phyloP scores from a whole-genome alignment of 139 green algal genomes.

The Diplosphaera chodatii region DNA sequence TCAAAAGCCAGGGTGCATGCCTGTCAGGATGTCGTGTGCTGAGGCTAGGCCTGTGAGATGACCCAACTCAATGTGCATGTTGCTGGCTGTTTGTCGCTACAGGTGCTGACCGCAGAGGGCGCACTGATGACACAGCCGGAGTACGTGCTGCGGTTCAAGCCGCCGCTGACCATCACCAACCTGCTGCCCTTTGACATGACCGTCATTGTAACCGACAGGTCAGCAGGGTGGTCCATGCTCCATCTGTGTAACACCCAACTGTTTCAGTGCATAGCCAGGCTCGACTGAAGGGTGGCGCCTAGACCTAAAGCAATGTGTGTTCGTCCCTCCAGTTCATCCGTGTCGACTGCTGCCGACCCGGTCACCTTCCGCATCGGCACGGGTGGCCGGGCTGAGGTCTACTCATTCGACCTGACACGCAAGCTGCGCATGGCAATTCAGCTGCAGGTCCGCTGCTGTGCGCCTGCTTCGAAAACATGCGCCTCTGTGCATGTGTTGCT shows the following conservation, averaged over 20 bases:
- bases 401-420: constrained; percentile 26
- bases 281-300: too few relatives aligned
- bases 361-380: constrained; percentile 11
- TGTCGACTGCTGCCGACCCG: background rate
- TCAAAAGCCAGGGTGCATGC: too few relatives aligned
- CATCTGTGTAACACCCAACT: too few relatives aligned
- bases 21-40: too few relatives aligned
- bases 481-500: too few relatives aligned
- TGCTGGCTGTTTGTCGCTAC: background rate
- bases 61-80: background rate
- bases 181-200: constrained; percentile 32
- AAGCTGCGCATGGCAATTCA: constrained; percentile 20
- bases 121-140: constrained; percentile 11
- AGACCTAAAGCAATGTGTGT: too few relatives aligned
- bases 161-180: constrained; percentile 39
- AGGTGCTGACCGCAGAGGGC: constrained; percentile 1
- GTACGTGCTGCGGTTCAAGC: constrained; percentile 32
- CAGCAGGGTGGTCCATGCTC: background rate
- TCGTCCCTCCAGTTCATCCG: background rate
- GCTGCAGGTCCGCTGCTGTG: constrained; percentile 3
- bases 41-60: background rate
- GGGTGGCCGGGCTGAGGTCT: constrained; percentile 16
- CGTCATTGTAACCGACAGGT: constrained; percentile 15
- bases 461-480: too few relatives aligned
- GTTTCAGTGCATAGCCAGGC: too few relatives aligned